Percentiles rank a stretch among this genome's conserved stretches.
Evolutionary conservation across 805 yeast species (phyloP).

Genomic region (Kazachstania psychrophila): DNA sequence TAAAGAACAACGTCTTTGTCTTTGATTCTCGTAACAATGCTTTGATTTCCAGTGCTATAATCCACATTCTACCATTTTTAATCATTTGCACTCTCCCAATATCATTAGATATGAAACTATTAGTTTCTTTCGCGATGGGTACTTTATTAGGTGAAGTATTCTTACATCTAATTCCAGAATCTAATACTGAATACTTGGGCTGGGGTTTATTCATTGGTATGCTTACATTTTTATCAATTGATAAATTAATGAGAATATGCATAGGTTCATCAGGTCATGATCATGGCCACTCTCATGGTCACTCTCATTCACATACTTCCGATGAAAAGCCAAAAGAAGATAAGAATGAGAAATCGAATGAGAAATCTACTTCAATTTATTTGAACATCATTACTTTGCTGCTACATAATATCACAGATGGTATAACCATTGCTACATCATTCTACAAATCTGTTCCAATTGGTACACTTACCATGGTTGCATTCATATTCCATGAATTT

Average conservation of each 20-base stretch:
- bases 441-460: conserved; percentile 50
- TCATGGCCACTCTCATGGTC: conserved; percentile 35
- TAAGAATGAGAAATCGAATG: conserved; percentile 18
- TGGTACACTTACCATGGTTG: conserved; percentile 62
- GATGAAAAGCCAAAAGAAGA: conserved; percentile 2
- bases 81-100: conserved; percentile 47
- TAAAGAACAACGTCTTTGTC: conserved; percentile 14
- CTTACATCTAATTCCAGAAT: conserved; percentile 62
- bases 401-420: conserved; percentile 69
- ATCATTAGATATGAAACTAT: neutral
- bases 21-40: conserved; percentile 48
- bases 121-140: conserved; percentile 57
- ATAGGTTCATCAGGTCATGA: conserved; percentile 15
- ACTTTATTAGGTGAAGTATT: conserved; percentile 70
- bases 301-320: conserved; percentile 35
- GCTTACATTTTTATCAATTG: conserved; percentile 49
- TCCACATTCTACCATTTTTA: conserved; percentile 57
- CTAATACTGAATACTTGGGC: conserved; percentile 36
- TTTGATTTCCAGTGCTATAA: conserved; percentile 50
- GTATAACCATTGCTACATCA: conserved; percentile 63
- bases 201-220: conserved; percentile 53
- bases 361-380: conserved; percentile 39
- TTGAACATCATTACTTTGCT: conserved; percentile 62
- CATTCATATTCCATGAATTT: conserved; percentile 67
- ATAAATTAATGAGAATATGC: conserved; percentile 47